Evolutionary conservation across 179 eudicot genomes (phyloP), one percentile per base, ranked within the genome.

Genomic region (Beta lomatogona): DNA sequence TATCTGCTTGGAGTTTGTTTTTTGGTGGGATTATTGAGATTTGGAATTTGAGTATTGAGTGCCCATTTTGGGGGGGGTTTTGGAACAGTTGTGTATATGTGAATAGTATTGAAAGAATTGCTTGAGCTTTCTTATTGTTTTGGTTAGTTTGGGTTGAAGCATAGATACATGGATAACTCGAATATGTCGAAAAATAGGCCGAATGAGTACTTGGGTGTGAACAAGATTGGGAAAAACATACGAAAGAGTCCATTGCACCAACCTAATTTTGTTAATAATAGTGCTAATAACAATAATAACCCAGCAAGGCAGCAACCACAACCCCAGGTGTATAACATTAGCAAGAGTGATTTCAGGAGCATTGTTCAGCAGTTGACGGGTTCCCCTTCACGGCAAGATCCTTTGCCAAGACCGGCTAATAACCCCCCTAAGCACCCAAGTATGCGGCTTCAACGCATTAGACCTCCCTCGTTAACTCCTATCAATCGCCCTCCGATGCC

Each of bases 331-430:
- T 95, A 93, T 87, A 95, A 91, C 72, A 93, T 95, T 76, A 93
- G 93, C 82, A 95, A 95, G 89, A 95, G 86, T 60, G 98, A 95
- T 85, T 95, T 95, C 78, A 90, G 98, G 71, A 90, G 89, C 85
- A 89, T 95, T 68, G 99, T 95, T 87, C 99, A 95, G 81, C 95
- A 91, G 76, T 86, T 93, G 28, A 95, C 99, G 0, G 99, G 99
- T 13, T 92, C 98, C 0, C 95, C 95, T 28, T 88, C 91, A 2
- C 31, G 77, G 28, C 90, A 87, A 18, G 95, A 92, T 19, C 88
- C 92, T 15, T 78, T 86, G 68, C 91, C 92, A 21, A 91, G 91
- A 65, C 97, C 95, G 9, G 95, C 93, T 36, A 86, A 75, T 77
- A 91, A 91, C 73, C 92, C 91, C 11, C 90, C 94, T 5, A 95